A percentile compares a stretch with the other conserved stretches of the same genome.
phyloP scores from a whole-genome alignment of 2,329 filamentous ascomycete genomes.

The Fusarium veterinarium region DNA sequence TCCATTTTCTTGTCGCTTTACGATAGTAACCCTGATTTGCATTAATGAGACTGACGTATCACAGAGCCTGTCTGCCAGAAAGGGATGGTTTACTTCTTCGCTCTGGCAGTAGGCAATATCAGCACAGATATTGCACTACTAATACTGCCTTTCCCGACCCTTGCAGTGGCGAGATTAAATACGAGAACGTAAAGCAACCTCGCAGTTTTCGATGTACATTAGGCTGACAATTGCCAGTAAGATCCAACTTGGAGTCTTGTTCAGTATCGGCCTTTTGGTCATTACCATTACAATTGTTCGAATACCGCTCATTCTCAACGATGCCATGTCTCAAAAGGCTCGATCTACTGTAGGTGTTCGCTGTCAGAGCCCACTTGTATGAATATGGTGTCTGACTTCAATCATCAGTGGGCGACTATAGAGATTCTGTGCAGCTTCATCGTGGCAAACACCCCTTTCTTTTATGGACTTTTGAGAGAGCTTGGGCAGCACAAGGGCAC shows the following conservation, averaged over 20 bases:
- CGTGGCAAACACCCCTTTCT: conserved; percentile 1
- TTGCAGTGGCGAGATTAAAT: conserved; percentile 19
- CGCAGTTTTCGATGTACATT: no score
- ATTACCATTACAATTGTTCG: conserved; percentile 44
- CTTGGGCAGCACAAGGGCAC: background rate
- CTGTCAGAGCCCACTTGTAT: accelerated
- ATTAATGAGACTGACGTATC: background rate
- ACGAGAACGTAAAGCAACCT: conserved; percentile 3
- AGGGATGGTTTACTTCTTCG: conserved; percentile 36
- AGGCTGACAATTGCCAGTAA: background rate
- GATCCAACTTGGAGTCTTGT: conserved; percentile 35
- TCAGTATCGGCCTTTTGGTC: conserved; percentile 41
- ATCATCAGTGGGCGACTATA: conserved; percentile 42
- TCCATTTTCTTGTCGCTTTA: no score
- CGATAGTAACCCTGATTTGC: background rate
- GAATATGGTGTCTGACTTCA: background rate
- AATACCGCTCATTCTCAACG: conserved; percentile 43
- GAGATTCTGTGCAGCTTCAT: conserved; percentile 33
- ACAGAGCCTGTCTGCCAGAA: conserved; percentile 12
- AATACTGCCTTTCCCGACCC: conserved; percentile 43
- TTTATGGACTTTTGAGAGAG: background rate
- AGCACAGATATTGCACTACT: conserved; percentile 45
- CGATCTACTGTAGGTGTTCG: conserved; percentile 41
- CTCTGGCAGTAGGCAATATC: conserved; percentile 44
- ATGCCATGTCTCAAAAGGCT: conserved; percentile 43